Conservation (phyloP, 2,329 filamentous ascomycete genomes). For the Colletotrichum salicis region DNA sequence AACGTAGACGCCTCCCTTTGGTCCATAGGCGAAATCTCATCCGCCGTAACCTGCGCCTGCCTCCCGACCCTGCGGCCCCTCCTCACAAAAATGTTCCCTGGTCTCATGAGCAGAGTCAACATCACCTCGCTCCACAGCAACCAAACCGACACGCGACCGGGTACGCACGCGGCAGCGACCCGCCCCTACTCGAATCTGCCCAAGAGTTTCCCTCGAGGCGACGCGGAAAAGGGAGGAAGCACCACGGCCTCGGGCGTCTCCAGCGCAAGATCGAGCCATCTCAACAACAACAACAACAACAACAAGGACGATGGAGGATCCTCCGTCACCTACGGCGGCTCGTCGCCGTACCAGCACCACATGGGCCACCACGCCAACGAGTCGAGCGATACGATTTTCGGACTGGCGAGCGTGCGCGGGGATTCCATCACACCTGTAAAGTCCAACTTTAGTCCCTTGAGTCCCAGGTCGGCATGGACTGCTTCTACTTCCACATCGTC, state of each 20-base stretch:
- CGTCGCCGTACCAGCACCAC: slow-evolving; percentile 11
- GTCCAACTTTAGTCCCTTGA: not conserved
- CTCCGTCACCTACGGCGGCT: not conserved
- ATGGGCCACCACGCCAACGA: not conserved
- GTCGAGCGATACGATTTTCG: slow-evolving; percentile 23
- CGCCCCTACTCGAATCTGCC: slow-evolving; percentile 13
- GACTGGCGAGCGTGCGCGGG: slow-evolving; percentile 23
- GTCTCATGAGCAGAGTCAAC: slow-evolving; percentile 26
- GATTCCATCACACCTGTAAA: slow-evolving; percentile 16
- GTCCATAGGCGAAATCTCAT: slow-evolving; percentile 40
- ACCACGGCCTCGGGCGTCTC: slow-evolving; percentile 5
- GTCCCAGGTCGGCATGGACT: not conserved
- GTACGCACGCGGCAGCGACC: not conserved
- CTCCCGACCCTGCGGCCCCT: slow-evolving; percentile 41
- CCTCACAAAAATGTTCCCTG: slow-evolving; percentile 29
- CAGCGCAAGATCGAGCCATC: slow-evolving; percentile 13
- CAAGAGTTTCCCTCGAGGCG: slow-evolving; percentile 8
- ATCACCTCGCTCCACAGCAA: slow-evolving; percentile 23
- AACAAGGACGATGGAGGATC: not conserved
- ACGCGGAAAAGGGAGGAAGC: slow-evolving; percentile 10
- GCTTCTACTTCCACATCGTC: not conserved
- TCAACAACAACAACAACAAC: slow-evolving; percentile 8
- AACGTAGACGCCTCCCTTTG: slow-evolving; percentile 40
- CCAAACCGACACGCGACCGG: slow-evolving; percentile 12
- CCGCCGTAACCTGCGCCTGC: slow-evolving; percentile 39